These are phyloP conservation scores for Cochlearia excelsa DNA, from an alignment of 345 rosid species.

Conservation along the genomic window DNA sequence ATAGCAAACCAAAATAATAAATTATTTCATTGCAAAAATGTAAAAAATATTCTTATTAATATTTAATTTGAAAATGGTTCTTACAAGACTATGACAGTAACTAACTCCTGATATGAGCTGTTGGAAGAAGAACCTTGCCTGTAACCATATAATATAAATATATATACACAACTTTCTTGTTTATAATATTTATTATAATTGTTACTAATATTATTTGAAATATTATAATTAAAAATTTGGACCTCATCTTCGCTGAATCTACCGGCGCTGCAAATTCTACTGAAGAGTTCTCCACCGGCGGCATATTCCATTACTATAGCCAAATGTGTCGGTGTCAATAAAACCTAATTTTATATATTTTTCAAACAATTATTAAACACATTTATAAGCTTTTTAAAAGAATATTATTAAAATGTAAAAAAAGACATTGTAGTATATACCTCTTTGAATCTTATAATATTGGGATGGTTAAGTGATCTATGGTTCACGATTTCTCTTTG, in stretches of 20 bases:
- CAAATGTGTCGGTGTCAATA: conserved; percentile 59
- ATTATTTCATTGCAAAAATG: conserved; percentile 1
- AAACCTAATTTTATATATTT: conserved; percentile 41
- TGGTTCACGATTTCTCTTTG: conserved; percentile 75
- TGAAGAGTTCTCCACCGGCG: conserved; percentile 70
- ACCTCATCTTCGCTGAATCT: conserved; percentile 75
- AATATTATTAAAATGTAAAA: neutral
- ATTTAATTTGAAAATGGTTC: neutral
- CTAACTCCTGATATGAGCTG: conserved; percentile 72
- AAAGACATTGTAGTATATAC: conserved; percentile 24
- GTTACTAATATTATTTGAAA: too few relatives aligned
- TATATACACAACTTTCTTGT: neutral
- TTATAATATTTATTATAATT: neutral
- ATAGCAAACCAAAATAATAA: conserved; percentile 2
- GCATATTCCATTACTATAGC: conserved; percentile 79
- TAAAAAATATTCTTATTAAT: neutral
- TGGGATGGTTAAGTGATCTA: conserved; percentile 69
- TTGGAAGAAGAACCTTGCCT: conserved; percentile 82
- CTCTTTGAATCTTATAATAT: conserved; percentile 71
- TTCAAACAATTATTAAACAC: neutral
- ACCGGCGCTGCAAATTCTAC: conserved; percentile 61
- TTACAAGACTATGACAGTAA: conserved; percentile 73
- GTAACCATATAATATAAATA: conserved; percentile 10
- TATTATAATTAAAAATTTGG: too few relatives aligned
- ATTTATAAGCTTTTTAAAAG: neutral